Evolutionary conservation across 2,329 filamentous ascomycete species (phyloP), one percentile per base, ranked within the genome.

Genomic region (Sordariomycetes sp.): DNA sequence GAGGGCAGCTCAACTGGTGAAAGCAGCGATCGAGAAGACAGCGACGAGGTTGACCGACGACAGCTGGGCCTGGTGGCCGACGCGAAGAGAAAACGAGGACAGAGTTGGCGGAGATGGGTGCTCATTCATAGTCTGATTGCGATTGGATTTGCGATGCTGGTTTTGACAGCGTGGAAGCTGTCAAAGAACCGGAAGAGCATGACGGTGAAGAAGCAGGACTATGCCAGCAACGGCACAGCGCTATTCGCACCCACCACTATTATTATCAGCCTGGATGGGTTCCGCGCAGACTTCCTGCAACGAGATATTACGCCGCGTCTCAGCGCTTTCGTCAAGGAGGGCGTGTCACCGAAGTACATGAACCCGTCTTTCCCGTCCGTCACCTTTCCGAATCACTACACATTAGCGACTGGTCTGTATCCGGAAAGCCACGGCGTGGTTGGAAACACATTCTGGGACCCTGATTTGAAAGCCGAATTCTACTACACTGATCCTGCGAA

Each of bases 331-430:
- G 68, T 94, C 41, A 72, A 75, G 39, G 77, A 86, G 43, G 92
- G 92, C 20, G 79, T 96, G 9, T 94, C 88, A 6, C 90, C 92
- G 3, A 72, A 78, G 43, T 95, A 90, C 59, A 95, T 98, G 87
- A 71, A 77, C 6, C 92, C 92, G 0, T 93, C 86, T 25, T 98
- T 98, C 45, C 92, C 92, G 0, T 94, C 86, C 16, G 86, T 98
- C 30, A 98, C 92, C 0, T 98, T 98, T 48, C 92, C 92, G 10
- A 90, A 96, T 47, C 92, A 96, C 56, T 95, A 90, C 56, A 95
- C 90, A 0, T 66, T 96, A 24, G 86, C 86, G 1, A 96, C 92
- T 1, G 92, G 92, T 0, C 61, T 96, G 18, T 87, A 96, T 46
- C 92, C 92, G 0, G 90, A 96, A 58, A 81, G 80, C 37, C 92